These are phyloP conservation scores for Mycena galopus DNA, from an alignment of 768 basidiomycete genomes.

Conservation along the genomic window DNA sequence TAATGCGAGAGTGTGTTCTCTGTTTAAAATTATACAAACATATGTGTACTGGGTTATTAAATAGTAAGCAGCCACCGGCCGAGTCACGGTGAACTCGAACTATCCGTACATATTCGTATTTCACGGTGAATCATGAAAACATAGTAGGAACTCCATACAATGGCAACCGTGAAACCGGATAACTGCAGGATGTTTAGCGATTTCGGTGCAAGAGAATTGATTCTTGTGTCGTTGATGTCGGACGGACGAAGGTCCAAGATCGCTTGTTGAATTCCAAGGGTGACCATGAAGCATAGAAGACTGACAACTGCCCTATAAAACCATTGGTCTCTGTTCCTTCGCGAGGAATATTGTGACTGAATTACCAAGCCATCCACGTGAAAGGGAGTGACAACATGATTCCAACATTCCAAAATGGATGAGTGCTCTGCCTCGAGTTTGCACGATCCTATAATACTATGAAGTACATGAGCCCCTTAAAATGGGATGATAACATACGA, in stretches of 20 bases:
- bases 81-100: not conserved
- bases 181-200: not conserved
- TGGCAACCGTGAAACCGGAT: not conserved
- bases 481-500: not conserved
- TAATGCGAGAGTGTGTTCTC: too few species aligned
- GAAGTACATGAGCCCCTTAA: not conserved
- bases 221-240: not conserved
- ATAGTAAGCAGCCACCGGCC: too few species aligned
- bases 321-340: not conserved
- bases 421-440: not conserved
- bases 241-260: not conserved
- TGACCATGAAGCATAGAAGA: not conserved
- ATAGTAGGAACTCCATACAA: slow-evolving; percentile 1
- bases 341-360: not conserved
- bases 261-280: not conserved
- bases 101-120: not conserved
- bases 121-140: not conserved
- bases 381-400: not conserved
- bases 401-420: not conserved
- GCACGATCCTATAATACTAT: not conserved
- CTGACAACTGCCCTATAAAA: not conserved
- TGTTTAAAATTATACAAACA: too few species aligned
- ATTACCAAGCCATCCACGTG: not conserved
- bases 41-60: too few species aligned
- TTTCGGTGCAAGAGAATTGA: not conserved